Base-by-base conservation (phyloP, 768 basidiomycete species). In the Chalciporus piperatus region DNA sequence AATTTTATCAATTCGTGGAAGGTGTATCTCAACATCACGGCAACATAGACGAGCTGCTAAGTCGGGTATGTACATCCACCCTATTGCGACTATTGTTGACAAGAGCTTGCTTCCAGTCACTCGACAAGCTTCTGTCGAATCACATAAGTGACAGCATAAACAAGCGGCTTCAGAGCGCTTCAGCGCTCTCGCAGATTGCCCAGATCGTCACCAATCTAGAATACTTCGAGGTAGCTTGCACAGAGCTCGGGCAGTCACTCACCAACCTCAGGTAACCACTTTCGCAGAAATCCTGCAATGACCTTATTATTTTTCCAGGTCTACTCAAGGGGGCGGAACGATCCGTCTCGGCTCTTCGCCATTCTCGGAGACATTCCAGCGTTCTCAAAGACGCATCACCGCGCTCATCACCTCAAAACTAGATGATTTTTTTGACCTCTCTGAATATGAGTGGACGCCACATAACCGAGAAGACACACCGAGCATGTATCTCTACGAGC, bases 1-100 rank as follows among this genome's bases (percentile, higher is more conserved):
- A 92, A 60, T 98, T 97, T 73, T 96, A 98, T 65, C 86, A 92
- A 20, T 99, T 98, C 68, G 84, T 95, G 0, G 97, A 99, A 59
- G 96, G 96, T 9, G 89, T 97, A 6, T 85, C 89, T 2, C 91
- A 95, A 63, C 89, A 92, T 51, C 89, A 94, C 67, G 80, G 87
- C 39, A 89, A 95, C 63, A 90, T 95, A 28, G 95, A 98, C 60
- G 92, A 93, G 48, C 76, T 98, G 9, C 69, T 99, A 45, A 87
- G 86, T 72, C 93, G 87, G 78, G 96, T 94, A 61, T 50, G 64
- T 35, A 23, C 14, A 28, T 37, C 13, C 25, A 44, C 23, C 28
- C 53, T 43, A 17, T 38, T 17, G 25, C 45, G 30, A 12, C 47
- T 23, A 38, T 47, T 27, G 30, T 37, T 55, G 27, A 59, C 41